Conservation (phyloP, 108 stramenopile genomes). For the Chaetoceros tenuissimus region DNA sequence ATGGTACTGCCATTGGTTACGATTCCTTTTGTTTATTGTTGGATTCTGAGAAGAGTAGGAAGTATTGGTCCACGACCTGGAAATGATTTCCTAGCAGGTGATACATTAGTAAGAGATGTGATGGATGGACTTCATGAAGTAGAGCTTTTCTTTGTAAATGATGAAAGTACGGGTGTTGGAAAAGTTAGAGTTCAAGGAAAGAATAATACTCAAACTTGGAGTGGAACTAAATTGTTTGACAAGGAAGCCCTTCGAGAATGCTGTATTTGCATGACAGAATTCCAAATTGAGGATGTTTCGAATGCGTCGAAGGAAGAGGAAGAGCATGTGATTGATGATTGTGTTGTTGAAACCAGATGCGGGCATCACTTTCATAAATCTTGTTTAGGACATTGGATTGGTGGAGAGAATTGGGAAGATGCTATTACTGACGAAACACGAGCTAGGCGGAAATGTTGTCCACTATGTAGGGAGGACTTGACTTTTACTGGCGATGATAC, state of each 20-base stretch:
- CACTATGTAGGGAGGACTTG: constrained; percentile 47
- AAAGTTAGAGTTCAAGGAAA: too few relatives aligned
- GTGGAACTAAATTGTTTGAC: too few relatives aligned
- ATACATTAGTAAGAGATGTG: constrained; percentile 34
- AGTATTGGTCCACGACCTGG: constrained; percentile 8
- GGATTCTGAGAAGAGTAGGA: constrained; percentile 49
- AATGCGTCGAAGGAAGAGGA: too few relatives aligned
- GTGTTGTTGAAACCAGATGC: constrained; percentile 44
- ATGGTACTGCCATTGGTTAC: constrained; percentile 55
- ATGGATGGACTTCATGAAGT: constrained; percentile 37
- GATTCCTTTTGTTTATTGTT: constrained; percentile 59
- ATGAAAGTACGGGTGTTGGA: background rate
- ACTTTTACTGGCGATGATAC: constrained; percentile 6
- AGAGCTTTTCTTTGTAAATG: background rate
- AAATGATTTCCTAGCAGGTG: constrained; percentile 11
- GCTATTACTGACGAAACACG: too few relatives aligned
- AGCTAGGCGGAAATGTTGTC: constrained; percentile 42
- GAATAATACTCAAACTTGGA: too few relatives aligned
- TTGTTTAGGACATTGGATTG: constrained; percentile 45
- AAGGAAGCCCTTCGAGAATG: too few relatives aligned
- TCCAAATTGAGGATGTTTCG: constrained; percentile 11
- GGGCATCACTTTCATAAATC: constrained; percentile 43
- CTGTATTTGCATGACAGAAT: constrained; percentile 64
- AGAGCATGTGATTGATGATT: too few relatives aligned
- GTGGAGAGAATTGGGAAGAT: too few relatives aligned